These are phyloP conservation scores for Dactylellina parvicollis DNA, from an alignment of 2,329 filamentous ascomycete genomes.

Conservation along the genomic window DNA sequence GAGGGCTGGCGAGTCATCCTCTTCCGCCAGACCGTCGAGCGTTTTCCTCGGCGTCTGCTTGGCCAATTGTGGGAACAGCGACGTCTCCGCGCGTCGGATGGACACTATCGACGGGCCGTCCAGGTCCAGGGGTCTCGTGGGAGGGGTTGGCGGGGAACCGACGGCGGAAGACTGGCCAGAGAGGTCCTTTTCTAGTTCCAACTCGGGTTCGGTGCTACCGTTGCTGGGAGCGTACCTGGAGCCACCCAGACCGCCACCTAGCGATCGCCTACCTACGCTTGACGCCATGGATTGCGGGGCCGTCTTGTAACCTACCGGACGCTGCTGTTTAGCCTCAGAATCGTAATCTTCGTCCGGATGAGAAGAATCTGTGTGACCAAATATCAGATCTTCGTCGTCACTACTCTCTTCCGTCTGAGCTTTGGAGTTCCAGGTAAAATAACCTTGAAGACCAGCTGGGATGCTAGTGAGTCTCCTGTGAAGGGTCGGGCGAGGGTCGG, in stretches of 20 bases:
- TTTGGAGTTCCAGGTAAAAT: conserved; percentile 48
- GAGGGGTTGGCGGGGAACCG: conserved; percentile 40
- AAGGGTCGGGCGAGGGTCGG: conserved; percentile 12
- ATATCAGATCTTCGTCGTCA: conserved; percentile 50
- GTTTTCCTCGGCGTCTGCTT: conserved; percentile 25
- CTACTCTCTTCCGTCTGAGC: neutral
- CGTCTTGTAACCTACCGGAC: conserved; percentile 31
- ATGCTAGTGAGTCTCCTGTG: conserved; percentile 43
- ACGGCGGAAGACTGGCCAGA: conserved; percentile 45
- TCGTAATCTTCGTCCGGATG: conserved; percentile 51
- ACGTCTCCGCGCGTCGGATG: conserved; percentile 50
- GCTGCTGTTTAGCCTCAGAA: conserved; percentile 22
- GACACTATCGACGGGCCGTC: conserved; percentile 46
- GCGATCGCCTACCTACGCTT: conserved; percentile 37
- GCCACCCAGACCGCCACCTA: conserved; percentile 38
- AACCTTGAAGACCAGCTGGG: conserved; percentile 45
- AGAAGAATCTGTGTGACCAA: conserved; percentile 50
- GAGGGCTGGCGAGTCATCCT: conserved; percentile 52
- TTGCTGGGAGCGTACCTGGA: conserved; percentile 47
- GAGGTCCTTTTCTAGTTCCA: conserved; percentile 32
- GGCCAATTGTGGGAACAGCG: conserved; percentile 50
- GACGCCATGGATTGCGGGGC: conserved; percentile 53
- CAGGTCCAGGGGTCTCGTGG: conserved; percentile 29
- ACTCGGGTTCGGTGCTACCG: conserved; percentile 41
- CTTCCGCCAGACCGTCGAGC: conserved; percentile 40